phyloP scores from a whole-genome alignment of 768 basidiomycete species.

The Auriscalpium vulgare region DNA sequence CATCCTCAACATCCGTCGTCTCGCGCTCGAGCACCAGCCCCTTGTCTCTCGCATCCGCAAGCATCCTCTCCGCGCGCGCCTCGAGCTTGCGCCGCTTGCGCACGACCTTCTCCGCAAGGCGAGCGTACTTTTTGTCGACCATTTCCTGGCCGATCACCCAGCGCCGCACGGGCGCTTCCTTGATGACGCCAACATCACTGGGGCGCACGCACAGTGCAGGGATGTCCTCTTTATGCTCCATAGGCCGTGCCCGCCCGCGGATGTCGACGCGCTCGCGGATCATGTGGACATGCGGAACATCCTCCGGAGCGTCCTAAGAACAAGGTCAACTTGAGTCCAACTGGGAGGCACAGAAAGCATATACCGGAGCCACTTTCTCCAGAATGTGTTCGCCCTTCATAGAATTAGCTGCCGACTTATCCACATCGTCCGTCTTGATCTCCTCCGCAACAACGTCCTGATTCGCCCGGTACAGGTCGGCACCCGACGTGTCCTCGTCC shows the following conservation, averaged over 20 bases:
- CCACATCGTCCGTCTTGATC: constrained; percentile 17
- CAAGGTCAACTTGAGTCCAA: not conserved
- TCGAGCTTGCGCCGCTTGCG: constrained; percentile 37
- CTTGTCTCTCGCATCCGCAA: constrained; percentile 38
- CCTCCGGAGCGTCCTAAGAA: constrained; percentile 1
- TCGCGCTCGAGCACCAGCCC: constrained; percentile 28
- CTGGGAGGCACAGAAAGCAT: not conserved
- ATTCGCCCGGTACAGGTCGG: constrained; percentile 24
- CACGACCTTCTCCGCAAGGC: constrained; percentile 32
- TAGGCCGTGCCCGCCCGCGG: constrained; percentile 46
- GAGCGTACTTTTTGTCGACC: constrained; percentile 51
- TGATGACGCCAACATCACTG: constrained; percentile 60
- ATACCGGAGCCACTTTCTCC: not conserved
- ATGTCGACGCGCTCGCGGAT: constrained; percentile 70
- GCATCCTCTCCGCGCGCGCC: constrained; percentile 34
- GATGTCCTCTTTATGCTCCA: constrained; percentile 55
- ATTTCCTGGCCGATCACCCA: constrained; percentile 54
- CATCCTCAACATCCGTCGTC: not conserved
- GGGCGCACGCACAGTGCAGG: constrained; percentile 43
- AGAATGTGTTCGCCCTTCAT: not conserved
- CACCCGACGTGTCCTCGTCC: constrained; percentile 13
- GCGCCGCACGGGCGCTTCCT: constrained; percentile 61
- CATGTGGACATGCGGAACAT: constrained; percentile 33
- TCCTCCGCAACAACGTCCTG: constrained; percentile 22
- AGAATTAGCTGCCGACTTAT: not conserved